Percentiles rank a stretch among this genome's conserved stretches.
Conservation (phyloP, 2,329 filamentous ascomycete genomes). For the Apiospora hydei region DNA sequence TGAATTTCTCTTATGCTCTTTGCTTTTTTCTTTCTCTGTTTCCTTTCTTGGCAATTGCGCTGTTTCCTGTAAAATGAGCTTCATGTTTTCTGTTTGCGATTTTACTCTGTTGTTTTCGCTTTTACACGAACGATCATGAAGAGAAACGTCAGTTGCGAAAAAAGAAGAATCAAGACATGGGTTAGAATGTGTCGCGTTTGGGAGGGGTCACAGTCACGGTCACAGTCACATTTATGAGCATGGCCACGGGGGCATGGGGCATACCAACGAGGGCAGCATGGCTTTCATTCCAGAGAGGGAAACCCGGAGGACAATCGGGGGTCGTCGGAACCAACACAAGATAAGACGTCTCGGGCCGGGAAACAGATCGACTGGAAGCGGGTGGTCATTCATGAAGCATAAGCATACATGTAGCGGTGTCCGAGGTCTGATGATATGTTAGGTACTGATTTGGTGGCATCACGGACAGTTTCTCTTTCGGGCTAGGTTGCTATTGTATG, state of each 20-base stretch:
- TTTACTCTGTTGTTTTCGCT: neutral
- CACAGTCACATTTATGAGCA: neutral
- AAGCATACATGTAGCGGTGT: neutral
- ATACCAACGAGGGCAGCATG: neutral
- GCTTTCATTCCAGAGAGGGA: neutral
- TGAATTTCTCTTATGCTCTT: neutral
- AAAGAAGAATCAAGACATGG: neutral
- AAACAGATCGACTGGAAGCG: neutral
- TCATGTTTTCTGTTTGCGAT: neutral
- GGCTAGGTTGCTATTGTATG: neutral
- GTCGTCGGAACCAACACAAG: conserved; percentile 13
- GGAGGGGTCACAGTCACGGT: conserved; percentile 7
- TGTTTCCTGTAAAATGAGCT: neutral
- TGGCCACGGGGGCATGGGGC: neutral
- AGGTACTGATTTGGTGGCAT: neutral
- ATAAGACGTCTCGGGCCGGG: neutral
- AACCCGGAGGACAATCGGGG: neutral
- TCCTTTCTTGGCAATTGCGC: neutral
- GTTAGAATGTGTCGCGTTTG: conserved; percentile 11
- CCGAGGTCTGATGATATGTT: neutral
- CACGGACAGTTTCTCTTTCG: neutral
- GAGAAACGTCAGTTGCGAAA: neutral
- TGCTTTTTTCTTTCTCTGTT: neutral
- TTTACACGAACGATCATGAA: neutral
- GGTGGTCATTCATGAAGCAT: neutral